A percentile compares a stretch with the other conserved stretches of the same genome.
These are phyloP conservation scores for Phytophthora megakarya DNA, from an alignment of 352 stramenopile species.

Conservation along the genomic window DNA sequence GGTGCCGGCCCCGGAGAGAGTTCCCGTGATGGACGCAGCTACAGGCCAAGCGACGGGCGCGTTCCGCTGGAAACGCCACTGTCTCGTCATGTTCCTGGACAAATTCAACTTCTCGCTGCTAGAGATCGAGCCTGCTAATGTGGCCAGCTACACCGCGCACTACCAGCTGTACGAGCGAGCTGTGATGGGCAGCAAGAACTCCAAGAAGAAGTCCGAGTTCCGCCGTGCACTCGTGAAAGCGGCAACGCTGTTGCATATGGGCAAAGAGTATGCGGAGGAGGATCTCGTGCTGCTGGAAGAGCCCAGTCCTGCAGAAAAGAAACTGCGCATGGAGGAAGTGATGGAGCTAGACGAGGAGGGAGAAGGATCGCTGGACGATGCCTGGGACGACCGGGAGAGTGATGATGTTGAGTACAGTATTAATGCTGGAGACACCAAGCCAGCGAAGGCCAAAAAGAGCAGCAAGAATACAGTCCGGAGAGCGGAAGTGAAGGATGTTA, in stretches of 20 bases:
- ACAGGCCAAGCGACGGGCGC: conserved; percentile 34
- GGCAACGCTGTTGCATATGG: conserved; percentile 48
- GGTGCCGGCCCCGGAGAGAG: conserved; percentile 46
- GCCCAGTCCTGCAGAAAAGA: conserved; percentile 37
- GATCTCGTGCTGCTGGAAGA: conserved; percentile 46
- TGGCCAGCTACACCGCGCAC: conserved; percentile 61
- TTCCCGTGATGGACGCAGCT: conserved; percentile 23
- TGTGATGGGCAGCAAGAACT: conserved; percentile 33
- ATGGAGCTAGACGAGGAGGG: conserved; percentile 10
- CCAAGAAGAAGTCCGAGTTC: conserved; percentile 44
- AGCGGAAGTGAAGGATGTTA: conserved; percentile 12
- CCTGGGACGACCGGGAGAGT: conserved; percentile 25
- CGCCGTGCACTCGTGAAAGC: conserved; percentile 42
- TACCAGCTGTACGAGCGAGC: conserved; percentile 44
- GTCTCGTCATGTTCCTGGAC: conserved; percentile 70
- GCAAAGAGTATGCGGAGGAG: conserved; percentile 33
- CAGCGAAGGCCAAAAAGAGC: conserved; percentile 5
- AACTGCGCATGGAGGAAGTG: conserved; percentile 35
- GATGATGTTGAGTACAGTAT: conserved; percentile 11
- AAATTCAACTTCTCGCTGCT: conserved; percentile 65
- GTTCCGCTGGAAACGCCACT: conserved; percentile 33
- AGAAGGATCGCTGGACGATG: conserved; percentile 22
- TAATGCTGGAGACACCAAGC: conserved; percentile 22
- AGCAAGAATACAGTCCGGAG: conserved; percentile 11
- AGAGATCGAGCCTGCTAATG: conserved; percentile 38